These are phyloP conservation scores for Scenedesmus sp. DNA, from an alignment of 163 green algal species.

Conservation along the genomic window DNA sequence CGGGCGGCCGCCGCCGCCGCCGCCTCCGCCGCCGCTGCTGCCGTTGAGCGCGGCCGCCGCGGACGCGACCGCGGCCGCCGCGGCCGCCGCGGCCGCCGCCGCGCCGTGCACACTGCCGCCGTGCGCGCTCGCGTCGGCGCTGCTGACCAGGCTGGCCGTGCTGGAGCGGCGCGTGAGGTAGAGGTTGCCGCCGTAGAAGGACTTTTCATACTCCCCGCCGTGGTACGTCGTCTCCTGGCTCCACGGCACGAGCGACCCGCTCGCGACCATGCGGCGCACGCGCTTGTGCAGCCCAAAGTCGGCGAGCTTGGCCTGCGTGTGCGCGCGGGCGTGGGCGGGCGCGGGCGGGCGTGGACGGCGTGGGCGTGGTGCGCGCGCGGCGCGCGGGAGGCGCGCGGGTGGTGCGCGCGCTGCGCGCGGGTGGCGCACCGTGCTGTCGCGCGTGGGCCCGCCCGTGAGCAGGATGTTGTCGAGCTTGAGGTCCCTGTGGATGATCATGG, in stretches of 20 bases:
- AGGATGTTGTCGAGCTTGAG: slow-evolving; percentile 70
- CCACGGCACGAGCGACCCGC: slow-evolving; percentile 20
- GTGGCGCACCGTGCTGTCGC: slow-evolving; percentile 33
- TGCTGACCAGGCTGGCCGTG: background rate
- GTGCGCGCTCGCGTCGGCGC: slow-evolving; percentile 6
- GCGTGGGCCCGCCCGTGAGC: slow-evolving; percentile 37
- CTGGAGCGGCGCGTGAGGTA: slow-evolving; percentile 12
- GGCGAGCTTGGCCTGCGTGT: slow-evolving; percentile 62
- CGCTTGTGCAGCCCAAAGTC: slow-evolving; percentile 77
- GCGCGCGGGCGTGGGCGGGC: too few relatives aligned
- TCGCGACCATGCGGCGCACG: slow-evolving; percentile 22
- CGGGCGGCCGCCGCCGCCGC: too few relatives aligned
- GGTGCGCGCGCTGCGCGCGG: background rate
- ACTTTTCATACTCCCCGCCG: slow-evolving; percentile 27
- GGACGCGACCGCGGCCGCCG: background rate
- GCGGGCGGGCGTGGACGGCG: background rate
- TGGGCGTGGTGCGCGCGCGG: background rate
- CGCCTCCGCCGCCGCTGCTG: too few relatives aligned
- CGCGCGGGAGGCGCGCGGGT: background rate
- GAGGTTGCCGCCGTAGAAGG: slow-evolving; percentile 41
- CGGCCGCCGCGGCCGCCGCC: background rate
- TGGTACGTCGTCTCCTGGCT: slow-evolving; percentile 40
- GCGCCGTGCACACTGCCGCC: slow-evolving; percentile 18
- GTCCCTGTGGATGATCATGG: slow-evolving; percentile 74
- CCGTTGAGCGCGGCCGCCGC: background rate